Percentiles rank a stretch among this genome's conserved stretches.
phyloP scores from a whole-genome alignment of 352 stramenopile genomes.

The Phytophthora sp. region DNA sequence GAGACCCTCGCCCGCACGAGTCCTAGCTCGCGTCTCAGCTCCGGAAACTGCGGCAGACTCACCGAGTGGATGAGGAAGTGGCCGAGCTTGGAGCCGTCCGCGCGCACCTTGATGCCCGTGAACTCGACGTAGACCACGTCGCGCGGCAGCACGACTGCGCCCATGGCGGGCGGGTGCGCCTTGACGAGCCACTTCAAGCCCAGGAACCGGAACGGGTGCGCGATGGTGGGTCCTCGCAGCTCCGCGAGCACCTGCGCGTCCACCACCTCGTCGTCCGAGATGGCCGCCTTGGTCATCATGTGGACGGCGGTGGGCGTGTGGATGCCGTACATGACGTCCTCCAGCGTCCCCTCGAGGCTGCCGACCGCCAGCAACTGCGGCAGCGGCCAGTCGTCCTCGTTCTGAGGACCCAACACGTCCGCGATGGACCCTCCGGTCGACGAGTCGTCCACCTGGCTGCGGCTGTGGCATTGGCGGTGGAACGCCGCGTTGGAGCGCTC shows the following conservation, averaged over 20 bases:
- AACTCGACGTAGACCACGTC: slow-evolving; percentile 43
- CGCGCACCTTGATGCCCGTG: slow-evolving; percentile 28
- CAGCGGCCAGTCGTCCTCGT: slow-evolving; percentile 31
- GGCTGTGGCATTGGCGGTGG: slow-evolving; percentile 26
- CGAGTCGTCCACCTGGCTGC: slow-evolving; percentile 7
- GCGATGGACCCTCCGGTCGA: neutral
- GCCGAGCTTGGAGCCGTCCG: slow-evolving; percentile 38
- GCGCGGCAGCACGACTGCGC: slow-evolving; percentile 33
- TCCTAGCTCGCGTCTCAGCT: slow-evolving; percentile 30
- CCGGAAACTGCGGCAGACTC: slow-evolving; percentile 40
- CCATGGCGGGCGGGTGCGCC: slow-evolving; percentile 23
- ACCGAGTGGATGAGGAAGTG: slow-evolving; percentile 56
- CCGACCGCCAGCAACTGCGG: slow-evolving; percentile 37
- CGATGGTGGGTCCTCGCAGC: slow-evolving; percentile 41
- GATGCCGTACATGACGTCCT: slow-evolving; percentile 66
- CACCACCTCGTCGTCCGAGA: slow-evolving; percentile 45
- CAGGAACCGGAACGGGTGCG: slow-evolving; percentile 56
- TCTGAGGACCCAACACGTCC: neutral
- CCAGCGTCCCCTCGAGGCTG: slow-evolving; percentile 36
- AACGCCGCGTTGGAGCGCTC: slow-evolving; percentile 32
- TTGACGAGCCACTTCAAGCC: slow-evolving; percentile 62
- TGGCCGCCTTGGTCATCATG: slow-evolving; percentile 45
- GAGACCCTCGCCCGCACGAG: slow-evolving; percentile 52
- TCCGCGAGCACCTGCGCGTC: slow-evolving; percentile 49
- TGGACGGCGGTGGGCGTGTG: slow-evolving; percentile 39